A percentile compares a stretch with the other conserved stretches of the same genome.
Conservation (phyloP, 805 yeast genomes). For the Debaryomyces tyrocola region DNA sequence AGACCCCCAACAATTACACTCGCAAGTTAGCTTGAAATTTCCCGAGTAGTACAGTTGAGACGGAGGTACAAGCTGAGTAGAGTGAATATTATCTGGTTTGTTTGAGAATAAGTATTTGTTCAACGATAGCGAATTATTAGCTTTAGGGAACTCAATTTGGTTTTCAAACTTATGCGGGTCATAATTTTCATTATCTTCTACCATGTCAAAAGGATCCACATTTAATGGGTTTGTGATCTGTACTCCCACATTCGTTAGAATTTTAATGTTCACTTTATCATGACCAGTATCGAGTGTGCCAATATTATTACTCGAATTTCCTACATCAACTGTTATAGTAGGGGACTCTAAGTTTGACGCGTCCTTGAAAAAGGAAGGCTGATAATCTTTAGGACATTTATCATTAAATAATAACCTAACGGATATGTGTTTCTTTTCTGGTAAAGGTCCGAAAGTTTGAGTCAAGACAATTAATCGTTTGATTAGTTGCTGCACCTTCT, state of each 20-base stretch:
- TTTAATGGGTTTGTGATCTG: neutral
- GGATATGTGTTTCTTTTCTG: constrained; percentile 45
- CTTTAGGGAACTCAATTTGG: neutral
- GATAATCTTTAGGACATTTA: constrained; percentile 45
- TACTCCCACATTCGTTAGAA: constrained; percentile 14
- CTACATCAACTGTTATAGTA: constrained; percentile 21
- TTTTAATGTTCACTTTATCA: constrained; percentile 15
- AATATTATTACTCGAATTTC: constrained; percentile 1
- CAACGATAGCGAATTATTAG: constrained; percentile 12
- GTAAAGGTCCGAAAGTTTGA: constrained; percentile 53
- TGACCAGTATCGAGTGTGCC: constrained; percentile 7
- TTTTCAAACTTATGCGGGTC: neutral
- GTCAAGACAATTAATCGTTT: constrained; percentile 52
- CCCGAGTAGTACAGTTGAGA: constrained; percentile 3
- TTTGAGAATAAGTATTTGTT: constrained; percentile 22
- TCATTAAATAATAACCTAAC: constrained; percentile 53
- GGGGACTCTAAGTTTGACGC: constrained; percentile 37
- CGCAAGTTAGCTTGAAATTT: constrained; percentile 18
- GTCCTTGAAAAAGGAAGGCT: constrained; percentile 49
- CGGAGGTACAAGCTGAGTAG: constrained; percentile 27
- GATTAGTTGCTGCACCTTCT: constrained; percentile 48
- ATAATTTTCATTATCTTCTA: neutral
- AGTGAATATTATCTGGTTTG: constrained; percentile 13
- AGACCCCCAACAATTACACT: constrained; percentile 14
- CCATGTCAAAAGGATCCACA: constrained; percentile 26